Evolutionary conservation across 2,329 filamentous ascomycete species (phyloP), one percentile per base, ranked within the genome.

Genomic region (Hawksworthiomyces lignivorus): DNA sequence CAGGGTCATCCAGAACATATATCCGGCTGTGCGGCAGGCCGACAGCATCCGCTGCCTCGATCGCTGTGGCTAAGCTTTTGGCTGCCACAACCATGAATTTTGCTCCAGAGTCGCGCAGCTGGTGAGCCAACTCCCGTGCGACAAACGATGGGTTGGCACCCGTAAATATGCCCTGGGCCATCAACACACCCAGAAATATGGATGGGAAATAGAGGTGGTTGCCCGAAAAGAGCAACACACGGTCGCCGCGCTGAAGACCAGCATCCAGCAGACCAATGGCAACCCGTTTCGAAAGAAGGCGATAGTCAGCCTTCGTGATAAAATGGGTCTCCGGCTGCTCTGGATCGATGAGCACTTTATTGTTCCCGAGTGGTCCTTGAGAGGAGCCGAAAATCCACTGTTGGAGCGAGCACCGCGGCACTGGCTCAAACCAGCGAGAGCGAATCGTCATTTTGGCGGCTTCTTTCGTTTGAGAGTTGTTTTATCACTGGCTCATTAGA

Each of bases 121-220:
- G 87, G 58, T 85, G 82, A 7, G 79, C 82, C 34, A 94, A 61
- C 60, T 92, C 86, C 17, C 83, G 67, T 0, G 76, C 65, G 1
- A 85, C 79, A 51, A 79, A 61, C 4, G 50, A 47, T 18, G 61
- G 61, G 44, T 62, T 62, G 28, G 61, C 61, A 20, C 84, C 85
- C 0, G 80, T 84, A 63, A 90, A 90, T 41, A 90, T 66, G 2
- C 83, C 84, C 4, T 84, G 84, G 0, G 85, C 83, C 77, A 87
- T 87, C 38, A 87, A 68, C 17, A 84, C 69, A 14, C 85, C 85
- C 59, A 87, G 69, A 41, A 89, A 76, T 1, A 85, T 66, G 1
- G 76, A 67, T 0, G 85, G 82, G 55, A 82, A 86, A 63, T 82
- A 86, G 12, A 90, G 60, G 50, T 74, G 80, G 60, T 89, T 90